Evolutionary conservation across 2,329 filamentous ascomycete species (phyloP), one percentile per base, ranked within the genome.

Genomic region (Penicillium sp.): DNA sequence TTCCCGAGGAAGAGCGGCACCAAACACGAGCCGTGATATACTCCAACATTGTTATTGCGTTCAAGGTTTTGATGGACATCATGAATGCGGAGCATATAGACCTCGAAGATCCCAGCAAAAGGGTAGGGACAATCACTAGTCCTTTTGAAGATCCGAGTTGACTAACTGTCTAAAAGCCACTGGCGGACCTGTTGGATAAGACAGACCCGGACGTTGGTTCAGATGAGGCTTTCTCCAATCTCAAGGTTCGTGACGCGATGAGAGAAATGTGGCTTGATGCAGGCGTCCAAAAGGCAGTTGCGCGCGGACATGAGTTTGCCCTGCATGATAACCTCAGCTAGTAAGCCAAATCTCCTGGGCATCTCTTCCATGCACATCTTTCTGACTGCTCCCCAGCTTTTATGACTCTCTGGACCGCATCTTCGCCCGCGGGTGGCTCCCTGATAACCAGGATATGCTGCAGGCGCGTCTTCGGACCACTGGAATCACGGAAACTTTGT

Each of bases 1-100:
- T 97, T 72, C 87, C 82, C 60, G 86, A 87, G 58, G 82, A 80
- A 50, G 93, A 97, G 67, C 87, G 89, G 66, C 81, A 94, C 51
- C 88, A 96, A 74, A 94, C 88, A 78, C 89, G 93, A 56, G 86
- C 89, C 11, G 90, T 96, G 59, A 90, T 97, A 53, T 97, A 96
- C 70, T 90, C 84, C 68, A 98, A 98, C 67, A 78, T 97, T 51
- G 76, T 96, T 36, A 87, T 94, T 56, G 91, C 91, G 2, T 93
- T 95, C 73, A 87, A 90, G 64, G 81, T 90, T 54, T 85, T 96
- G 51, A 79, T 87, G 58, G 87, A 93, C 48, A 91, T 90, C 37
- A 97, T 97, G 90, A 78, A 84, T 45, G 84, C 94, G 57, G 81
- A 94, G 58, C 75, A 79, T 38, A 86, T 94, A 51, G 75, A 81